Base-by-base conservation (phyloP, 1,284 basidiomycete species). In the Austroboletus novae-zelandiae region DNA sequence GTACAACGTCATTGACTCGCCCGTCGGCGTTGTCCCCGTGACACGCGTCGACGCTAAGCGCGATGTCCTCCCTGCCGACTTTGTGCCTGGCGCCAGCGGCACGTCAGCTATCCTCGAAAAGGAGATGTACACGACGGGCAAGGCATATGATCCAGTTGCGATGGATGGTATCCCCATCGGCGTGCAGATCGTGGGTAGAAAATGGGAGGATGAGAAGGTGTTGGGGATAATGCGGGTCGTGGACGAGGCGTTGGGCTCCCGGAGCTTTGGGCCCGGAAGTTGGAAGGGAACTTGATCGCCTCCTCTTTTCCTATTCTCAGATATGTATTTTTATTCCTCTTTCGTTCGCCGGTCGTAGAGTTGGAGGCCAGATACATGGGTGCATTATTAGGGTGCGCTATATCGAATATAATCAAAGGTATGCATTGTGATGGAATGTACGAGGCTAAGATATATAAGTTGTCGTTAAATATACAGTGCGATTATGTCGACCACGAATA, bases 171-270 rank as follows among this genome's bases (percentile, higher is more conserved):
- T 97, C 66, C 92, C 93, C 0, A 80, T 96, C 0, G 87, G 83
- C 1, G 78, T 97, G 39, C 94, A 97, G 70, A 65, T 95, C 20
- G 85, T 89, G 0, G 89, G 89, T 1, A 79, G 74, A 61, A 79
- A 75, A 54, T 92, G 84, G 80, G 86, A 94, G 60, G 94, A 96
- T 46, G 94, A 95, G 73, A 91, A 90, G 67, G 83, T 94, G 2
- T 62, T 96, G 43, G 81, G 71, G 20, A 79, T 93, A 70, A 94
- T 95, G 92, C 74, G 76, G 55, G 70, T 93, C n/a, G 71, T 95
- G 8, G 91, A 94, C 54, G 67, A 73, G 8, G 84, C 83, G 2
- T 69, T 91, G 43, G 84, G 76, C 5, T 1, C 39, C 13, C 13
- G 80, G 48, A 76, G 73, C 2, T 84, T 86, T 61, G 82, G 81